Conservation (phyloP, 768 basidiomycete genomes). For the Mycena capillaripes region DNA sequence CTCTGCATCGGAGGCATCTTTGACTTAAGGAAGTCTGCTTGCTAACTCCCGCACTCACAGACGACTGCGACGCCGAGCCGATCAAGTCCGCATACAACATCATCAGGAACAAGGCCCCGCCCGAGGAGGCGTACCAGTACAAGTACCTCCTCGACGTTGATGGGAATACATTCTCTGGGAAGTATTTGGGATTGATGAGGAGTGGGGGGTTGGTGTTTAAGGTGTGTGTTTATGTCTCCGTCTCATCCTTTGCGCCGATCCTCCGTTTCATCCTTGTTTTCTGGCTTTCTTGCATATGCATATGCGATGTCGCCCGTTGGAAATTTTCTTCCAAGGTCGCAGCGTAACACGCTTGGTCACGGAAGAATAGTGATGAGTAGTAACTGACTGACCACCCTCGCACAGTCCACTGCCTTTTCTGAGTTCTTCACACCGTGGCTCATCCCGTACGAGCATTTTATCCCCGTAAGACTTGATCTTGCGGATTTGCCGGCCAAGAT, state of each 20-base stretch:
- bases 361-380: no score
- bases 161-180: constrained; percentile 12
- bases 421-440: constrained; percentile 35
- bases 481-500: constrained; percentile 23
- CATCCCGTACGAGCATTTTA: constrained; percentile 29
- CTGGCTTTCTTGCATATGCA: no score
- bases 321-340: no score
- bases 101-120: not conserved
- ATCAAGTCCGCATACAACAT: constrained; percentile 16
- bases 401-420: constrained; percentile 25
- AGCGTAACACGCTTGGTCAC: no score
- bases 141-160: constrained; percentile 11
- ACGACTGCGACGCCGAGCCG: not conserved
- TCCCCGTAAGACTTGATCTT: constrained; percentile 23
- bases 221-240: not conserved
- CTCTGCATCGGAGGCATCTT: no score
- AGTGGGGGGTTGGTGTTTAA: constrained; percentile 28
- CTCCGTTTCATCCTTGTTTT: no score
- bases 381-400: not conserved
- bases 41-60: not conserved
- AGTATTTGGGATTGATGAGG: constrained; percentile 14
- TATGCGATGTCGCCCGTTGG: no score
- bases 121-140: constrained; percentile 17
- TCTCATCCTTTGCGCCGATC: no score
- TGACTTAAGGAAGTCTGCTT: no score